Base-by-base conservation (phyloP, 768 basidiomycete species). In the Termitomyces sp. region DNA sequence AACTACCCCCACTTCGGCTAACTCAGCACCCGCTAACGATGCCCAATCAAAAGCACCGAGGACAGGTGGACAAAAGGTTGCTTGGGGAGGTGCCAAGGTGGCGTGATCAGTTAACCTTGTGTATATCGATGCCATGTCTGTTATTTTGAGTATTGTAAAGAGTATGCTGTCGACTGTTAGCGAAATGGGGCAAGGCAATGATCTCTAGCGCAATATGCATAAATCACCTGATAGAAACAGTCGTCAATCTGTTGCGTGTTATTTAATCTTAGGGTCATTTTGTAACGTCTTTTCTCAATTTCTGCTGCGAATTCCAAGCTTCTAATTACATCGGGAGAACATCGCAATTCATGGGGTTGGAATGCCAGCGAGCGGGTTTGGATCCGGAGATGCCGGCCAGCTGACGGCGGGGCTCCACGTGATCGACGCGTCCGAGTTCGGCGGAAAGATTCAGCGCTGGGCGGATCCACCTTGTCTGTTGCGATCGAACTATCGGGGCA, bases 41-140 rank as follows among this genome's bases (percentile, higher is more conserved):
- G 62, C 68, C 28, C 67, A 64, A 40, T 63, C 57, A 51, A 68
- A 73, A 46, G 73, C 64, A 5, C 68, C 73, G 28, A 74, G 77
- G 58, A 78, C 76, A 16, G 74, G 76, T 3, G 84, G 79, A 5
- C 80, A 77, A 63, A 88, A 85, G 70, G 86, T 89, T 55, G 87
- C 86, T 39, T 88, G 85, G 86, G 82, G 81, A 52, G 76, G 74
- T 50, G 80, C 77, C 32, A 82, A 81, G 67, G 74, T 73, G 44
- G 71, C 67, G 35, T 73, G 60, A 68, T 63, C 4, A 44, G 49
- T 51, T 20, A 8, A 20, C 50, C 12, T 13, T 7, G 6, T 16
- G 22, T 36, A 16, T 55, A 35, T 46, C 32, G n/a, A 36, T n/a
- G 22, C 6, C n/a, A 3, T 44, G 54, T 54, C 24, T 9, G 16